A percentile compares a stretch with the other conserved stretches of the same genome.
These are phyloP conservation scores for Naganishia vaughanmartiniae DNA, from an alignment of 768 basidiomycete species.

Conservation along the genomic window DNA sequence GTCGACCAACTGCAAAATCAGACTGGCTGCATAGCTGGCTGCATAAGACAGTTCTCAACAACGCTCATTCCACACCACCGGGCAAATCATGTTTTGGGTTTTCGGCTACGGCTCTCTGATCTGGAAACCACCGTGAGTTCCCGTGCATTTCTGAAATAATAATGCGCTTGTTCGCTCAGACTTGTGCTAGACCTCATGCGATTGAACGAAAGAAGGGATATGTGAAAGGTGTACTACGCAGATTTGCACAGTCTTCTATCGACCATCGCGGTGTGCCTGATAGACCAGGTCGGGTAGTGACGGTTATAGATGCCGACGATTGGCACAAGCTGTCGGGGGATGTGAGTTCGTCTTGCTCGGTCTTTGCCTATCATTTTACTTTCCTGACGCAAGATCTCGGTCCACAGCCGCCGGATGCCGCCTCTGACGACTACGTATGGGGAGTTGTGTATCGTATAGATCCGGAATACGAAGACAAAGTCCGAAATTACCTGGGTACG, in stretches of 20 bases:
- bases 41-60: too few species aligned
- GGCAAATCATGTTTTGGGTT: constrained; percentile 61
- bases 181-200: constrained; percentile 65
- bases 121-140: constrained; percentile 67
- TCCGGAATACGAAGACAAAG: constrained; percentile 68
- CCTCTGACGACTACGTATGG: constrained; percentile 69
- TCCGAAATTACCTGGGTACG: constrained; percentile 77
- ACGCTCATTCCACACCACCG: neutral
- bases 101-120: constrained; percentile 93
- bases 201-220: constrained; percentile 71
- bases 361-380: neutral
- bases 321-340: constrained; percentile 60
- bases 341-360: constrained; percentile 34
- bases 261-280: constrained; percentile 90
- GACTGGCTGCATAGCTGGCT: too few species aligned
- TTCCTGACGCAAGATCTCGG: constrained; percentile 56
- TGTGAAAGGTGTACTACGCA: constrained; percentile 81
- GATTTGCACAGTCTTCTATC: constrained; percentile 87
- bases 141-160: neutral
- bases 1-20: too few species aligned
- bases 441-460: constrained; percentile 88
- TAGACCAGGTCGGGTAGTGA: constrained; percentile 85
- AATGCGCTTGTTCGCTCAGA: neutral
- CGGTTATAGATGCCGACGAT: constrained; percentile 79
- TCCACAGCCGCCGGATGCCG: constrained; percentile 57